These are phyloP conservation scores for Sequoia sempervirens DNA, from an alignment of 75 land plant genomes.

Conservation along the genomic window DNA sequence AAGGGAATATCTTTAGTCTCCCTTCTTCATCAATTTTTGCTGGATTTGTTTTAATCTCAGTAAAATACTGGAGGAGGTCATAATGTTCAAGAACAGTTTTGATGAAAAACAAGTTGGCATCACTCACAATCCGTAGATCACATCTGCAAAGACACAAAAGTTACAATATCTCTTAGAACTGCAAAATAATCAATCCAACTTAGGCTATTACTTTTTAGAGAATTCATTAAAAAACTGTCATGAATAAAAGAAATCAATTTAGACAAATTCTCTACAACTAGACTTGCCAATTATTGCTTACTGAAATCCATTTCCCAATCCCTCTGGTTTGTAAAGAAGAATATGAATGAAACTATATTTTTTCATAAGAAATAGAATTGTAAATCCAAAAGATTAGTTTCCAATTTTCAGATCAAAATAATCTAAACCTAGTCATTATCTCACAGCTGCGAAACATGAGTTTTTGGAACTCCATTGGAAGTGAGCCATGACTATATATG, in stretches of 20 bases:
- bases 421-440: not conserved
- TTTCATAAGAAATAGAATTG: not conserved
- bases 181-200: not conserved
- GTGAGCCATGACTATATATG: not conserved
- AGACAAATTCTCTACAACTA: not conserved
- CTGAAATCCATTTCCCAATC: not conserved
- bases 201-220: not conserved
- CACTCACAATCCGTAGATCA: constrained; percentile 85
- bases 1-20: constrained; percentile 65
- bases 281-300: not conserved
- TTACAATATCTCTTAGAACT: not conserved
- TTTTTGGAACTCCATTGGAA: not conserved
- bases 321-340: not conserved
- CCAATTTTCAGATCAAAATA: not conserved
- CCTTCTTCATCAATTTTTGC: constrained; percentile 61
- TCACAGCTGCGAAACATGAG: not conserved
- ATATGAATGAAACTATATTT: not conserved
- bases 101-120: constrained; percentile 81
- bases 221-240: not conserved
- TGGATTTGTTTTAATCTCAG: constrained; percentile 73
- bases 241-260: not conserved
- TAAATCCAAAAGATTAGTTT: not conserved
- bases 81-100: constrained; percentile 61
- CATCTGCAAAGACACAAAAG: constrained; percentile 41
- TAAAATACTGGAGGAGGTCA: constrained; percentile 52